Evolutionary conservation across 2,329 filamentous ascomycete species (phyloP), one percentile per base, ranked within the genome.

Genomic region (Fusarium oxysporum): DNA sequence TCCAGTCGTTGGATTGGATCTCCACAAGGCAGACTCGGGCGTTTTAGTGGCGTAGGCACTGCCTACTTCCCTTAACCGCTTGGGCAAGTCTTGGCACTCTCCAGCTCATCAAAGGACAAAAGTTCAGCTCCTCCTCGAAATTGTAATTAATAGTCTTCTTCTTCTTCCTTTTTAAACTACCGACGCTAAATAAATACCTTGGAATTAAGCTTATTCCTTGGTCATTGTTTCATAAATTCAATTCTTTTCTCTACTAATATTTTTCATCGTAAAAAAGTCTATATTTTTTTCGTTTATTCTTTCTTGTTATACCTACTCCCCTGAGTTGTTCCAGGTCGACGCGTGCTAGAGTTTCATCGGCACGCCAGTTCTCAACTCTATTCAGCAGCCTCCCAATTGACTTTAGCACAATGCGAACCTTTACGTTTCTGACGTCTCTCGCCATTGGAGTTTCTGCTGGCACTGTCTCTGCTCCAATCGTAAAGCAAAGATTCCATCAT

Each of bases 391-490:
- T 21, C 33, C 54, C 48, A 60, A 32, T 40, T 45, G 28, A 28
- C 48, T 51, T 51, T 32, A 17, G n/a, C 54, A 60, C 37, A 17
- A 73, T 78, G 68, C 75, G 60, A 37, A 60, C 71, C 35, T 56
- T 76, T 41, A 54, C 65, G 19, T 57, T 79, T 50, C 57, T 72
- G 30, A 43, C 51, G 40, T 72, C 74, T 53, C 61, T 76, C 50
- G 68, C 69, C 47, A 64, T 68, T 45, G 62, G 73, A 38, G 76
- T 64, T 30, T 75, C 76, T 40, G 77, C 77, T 45, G 77, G 77
- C 56, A 76, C 72, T 45, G 59, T 79, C 44, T 70, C 70, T 44
- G 74, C 77, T n/a, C 61, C 60, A 21, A 61, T 79, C 50, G 45
- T 62, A 14, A 77, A 69, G 55, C 59, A 56, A 25, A 70, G 65